Evolutionary conservation across 345 rosid species (phyloP).

Genomic region (Anastatica hierochuntica): DNA sequence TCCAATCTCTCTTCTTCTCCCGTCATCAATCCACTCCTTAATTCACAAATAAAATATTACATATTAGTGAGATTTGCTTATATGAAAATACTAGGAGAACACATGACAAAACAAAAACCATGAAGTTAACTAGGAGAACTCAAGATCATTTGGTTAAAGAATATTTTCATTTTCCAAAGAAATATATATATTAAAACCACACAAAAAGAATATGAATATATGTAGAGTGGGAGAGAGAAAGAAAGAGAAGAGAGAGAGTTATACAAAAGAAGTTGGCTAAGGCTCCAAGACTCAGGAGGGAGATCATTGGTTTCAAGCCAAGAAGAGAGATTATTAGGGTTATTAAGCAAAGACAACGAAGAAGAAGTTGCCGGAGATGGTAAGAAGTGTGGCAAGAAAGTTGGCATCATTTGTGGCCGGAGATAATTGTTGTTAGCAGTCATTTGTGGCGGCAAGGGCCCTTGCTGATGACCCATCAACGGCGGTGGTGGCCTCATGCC

Average conservation of each 20-base stretch:
- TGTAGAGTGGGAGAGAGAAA: not conserved
- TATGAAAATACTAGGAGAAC: not conserved
- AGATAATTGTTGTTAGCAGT: conserved; percentile 22
- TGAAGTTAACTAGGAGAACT: no score
- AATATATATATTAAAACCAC: no score
- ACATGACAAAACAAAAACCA: not conserved
- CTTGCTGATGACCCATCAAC: conserved; percentile 27
- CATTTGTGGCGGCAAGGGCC: conserved; percentile 15
- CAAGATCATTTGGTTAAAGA: no score
- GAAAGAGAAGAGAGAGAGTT: no score
- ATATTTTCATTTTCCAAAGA: no score
- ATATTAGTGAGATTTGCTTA: no score
- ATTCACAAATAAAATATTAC: not conserved
- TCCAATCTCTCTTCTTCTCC: conserved; percentile 45
- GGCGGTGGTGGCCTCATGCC: conserved; percentile 53
- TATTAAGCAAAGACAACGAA: conserved; percentile 37
- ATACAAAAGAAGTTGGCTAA: conserved; percentile 69
- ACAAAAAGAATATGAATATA: not conserved
- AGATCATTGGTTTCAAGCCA: conserved; percentile 59
- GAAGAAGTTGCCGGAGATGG: conserved; percentile 46
- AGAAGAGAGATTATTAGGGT: conserved; percentile 34
- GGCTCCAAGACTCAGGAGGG: conserved; percentile 76
- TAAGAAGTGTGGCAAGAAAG: conserved; percentile 38
- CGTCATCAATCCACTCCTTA: conserved; percentile 61
- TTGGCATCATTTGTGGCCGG: conserved; percentile 26